Base-by-base conservation (phyloP, 2,329 filamentous ascomycete genomes). In the Escovopsis sp. region DNA sequence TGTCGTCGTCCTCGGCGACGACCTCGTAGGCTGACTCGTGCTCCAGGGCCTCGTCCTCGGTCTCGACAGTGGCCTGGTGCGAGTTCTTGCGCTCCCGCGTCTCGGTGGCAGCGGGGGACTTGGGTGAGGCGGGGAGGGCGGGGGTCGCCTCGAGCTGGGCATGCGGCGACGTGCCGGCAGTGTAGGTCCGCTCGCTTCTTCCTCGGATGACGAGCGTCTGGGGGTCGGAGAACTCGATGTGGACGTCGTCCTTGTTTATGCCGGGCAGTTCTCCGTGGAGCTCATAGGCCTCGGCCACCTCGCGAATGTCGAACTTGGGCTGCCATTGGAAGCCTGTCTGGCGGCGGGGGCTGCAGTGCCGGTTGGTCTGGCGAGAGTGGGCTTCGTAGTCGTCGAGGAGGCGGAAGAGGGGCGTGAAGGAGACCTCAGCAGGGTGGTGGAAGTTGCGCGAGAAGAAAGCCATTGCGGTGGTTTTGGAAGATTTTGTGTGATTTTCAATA, bases 241-340 rank as follows among this genome's bases (percentile, higher is more conserved):
- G 67, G 55, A 91, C 67, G 54, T 87, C 69, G 52, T 84, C 77
- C 64, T 85, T 82, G 48, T 74, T 73, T 52, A 88, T 68, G 43
- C 85, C 85, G 0, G 84, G 80, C 6, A 89, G 75, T 61, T 89
- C 84, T 53, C 84, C 85, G 53, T 88, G 77, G 18, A 89, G 78
- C 62, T 89, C 80, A 57, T 86, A 89, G 48, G 67, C 59, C 6
- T 75, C 63, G 47, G 72, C 71, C 11, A 72, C 74, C 65, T 91
- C 85, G 58, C 75, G 79, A 47, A 88, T 70, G 54, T 89, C 84
- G 56, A 89, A 89, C 62, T 78, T 82, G 43, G 84, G 85, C 45
- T 75, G 72, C 72, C 86, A 88, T 55, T 73, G 66, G 38, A 66
- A 68, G 39, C 71, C 51, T 45, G 47, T 49, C 26, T 45, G 30